Percentiles rank a stretch among this genome's conserved stretches.
These are phyloP conservation scores for Fusarium decemcellulare DNA, from an alignment of 2,329 filamentous ascomycete species.

Conservation along the genomic window DNA sequence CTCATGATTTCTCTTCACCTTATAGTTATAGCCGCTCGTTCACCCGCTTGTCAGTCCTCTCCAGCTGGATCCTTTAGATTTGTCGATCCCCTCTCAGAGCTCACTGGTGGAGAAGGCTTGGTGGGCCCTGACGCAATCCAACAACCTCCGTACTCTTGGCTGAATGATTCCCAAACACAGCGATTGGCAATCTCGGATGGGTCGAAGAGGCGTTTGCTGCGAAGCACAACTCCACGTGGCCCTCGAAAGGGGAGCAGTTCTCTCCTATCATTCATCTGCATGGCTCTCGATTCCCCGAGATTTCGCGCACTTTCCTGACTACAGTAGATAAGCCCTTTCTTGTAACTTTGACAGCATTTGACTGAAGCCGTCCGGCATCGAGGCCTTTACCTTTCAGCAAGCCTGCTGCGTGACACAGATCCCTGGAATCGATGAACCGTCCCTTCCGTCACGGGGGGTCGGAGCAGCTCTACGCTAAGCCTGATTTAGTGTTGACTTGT, in stretches of 20 bases:
- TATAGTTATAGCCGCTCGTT: neutral
- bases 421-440: neutral
- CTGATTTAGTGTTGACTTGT: neutral
- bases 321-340: neutral
- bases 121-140: conserved; percentile 31
- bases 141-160: conserved; percentile 30
- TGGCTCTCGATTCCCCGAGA: neutral
- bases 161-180: conserved; percentile 22
- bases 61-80: neutral
- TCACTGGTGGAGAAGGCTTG: conserved; percentile 9
- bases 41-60: neutral
- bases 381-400: neutral
- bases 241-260: conserved; percentile 2
- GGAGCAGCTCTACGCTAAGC: neutral
- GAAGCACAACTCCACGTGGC: conserved; percentile 15
- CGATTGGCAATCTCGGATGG: conserved; percentile 35
- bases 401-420: neutral
- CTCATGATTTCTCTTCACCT: too few relatives aligned
- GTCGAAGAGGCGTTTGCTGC: conserved; percentile 4
- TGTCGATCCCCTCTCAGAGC: conserved; percentile 13
- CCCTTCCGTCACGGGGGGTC: neutral
- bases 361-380: neutral
- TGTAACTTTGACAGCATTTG: neutral
- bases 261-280: neutral
- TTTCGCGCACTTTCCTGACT: neutral